Conservation (phyloP, 441 rosid species). For the Hura crepitans region DNA sequence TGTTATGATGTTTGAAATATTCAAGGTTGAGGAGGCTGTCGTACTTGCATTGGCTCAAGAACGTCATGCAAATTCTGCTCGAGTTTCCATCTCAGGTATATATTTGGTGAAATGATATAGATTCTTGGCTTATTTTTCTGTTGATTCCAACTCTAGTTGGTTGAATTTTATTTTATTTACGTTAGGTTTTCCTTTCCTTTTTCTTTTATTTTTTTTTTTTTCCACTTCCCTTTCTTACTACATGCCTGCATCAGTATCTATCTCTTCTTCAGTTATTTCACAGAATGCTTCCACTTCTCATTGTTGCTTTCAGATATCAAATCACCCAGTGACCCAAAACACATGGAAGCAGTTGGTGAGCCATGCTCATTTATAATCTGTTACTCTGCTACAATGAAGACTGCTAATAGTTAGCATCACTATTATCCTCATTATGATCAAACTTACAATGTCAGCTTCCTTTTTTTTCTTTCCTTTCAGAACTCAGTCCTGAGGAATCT, state of each 20-base stretch:
- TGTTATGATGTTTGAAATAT: constrained; percentile 16
- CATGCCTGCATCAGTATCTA: no score
- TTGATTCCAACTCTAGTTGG: constrained; percentile 5
- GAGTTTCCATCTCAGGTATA: constrained; percentile 69
- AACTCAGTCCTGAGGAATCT: constrained; percentile 90
- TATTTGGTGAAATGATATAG: constrained; percentile 19
- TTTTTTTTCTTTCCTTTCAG: constrained; percentile 45
- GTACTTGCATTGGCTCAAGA: constrained; percentile 73
- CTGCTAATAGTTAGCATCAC: no score
- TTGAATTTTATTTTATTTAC: no score
- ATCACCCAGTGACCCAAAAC: constrained; percentile 81
- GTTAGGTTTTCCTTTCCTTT: neutral
- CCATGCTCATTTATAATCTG: no score
- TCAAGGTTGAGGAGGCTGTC: constrained; percentile 85
- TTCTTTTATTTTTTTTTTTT: no score
- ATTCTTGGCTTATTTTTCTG: constrained; percentile 9
- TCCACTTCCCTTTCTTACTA: no score
- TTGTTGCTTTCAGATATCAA: constrained; percentile 58
- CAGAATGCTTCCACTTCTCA: constrained; percentile 7
- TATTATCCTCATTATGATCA: constrained; percentile 4
- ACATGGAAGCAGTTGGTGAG: constrained; percentile 85
- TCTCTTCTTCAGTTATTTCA: no score
- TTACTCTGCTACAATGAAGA: no score
- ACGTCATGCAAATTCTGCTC: constrained; percentile 63
- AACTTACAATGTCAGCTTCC: neutral